phyloP scores from a whole-genome alignment of 805 yeast species.

The Komagataella kurtzmanii region DNA sequence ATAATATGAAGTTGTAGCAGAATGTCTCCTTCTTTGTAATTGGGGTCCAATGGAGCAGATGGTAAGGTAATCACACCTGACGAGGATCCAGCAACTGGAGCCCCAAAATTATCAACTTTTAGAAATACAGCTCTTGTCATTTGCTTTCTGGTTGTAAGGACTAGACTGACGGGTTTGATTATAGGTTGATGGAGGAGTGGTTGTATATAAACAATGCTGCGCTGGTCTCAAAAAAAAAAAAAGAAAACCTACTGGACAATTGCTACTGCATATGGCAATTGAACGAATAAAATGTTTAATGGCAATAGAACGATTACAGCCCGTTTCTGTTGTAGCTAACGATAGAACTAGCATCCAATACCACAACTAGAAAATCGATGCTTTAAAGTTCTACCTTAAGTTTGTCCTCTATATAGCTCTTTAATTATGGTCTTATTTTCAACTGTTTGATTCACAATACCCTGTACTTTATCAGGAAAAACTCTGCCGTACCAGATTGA shows the following conservation, averaged over 20 bases:
- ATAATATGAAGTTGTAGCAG: conserved; percentile 41
- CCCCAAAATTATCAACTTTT: background rate
- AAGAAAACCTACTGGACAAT: background rate
- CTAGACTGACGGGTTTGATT: background rate
- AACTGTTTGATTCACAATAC: conserved; percentile 45
- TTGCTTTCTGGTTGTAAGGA: background rate
- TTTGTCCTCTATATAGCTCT: conserved; percentile 40
- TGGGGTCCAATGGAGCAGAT: conserved; percentile 22
- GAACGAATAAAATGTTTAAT: too few relatives aligned
- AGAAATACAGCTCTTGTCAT: background rate
- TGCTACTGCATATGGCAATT: background rate
- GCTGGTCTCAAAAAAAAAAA: background rate
- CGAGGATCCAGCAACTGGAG: background rate
- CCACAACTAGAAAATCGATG: background rate
- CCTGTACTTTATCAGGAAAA: conserved; percentile 50
- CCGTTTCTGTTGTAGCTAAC: too few relatives aligned
- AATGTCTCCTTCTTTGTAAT: conserved; percentile 19
- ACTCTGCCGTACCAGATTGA: conserved; percentile 72
- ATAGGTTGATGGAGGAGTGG: background rate
- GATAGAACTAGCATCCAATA: background rate
- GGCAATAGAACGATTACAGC: too few relatives aligned
- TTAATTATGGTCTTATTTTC: conserved; percentile 32
- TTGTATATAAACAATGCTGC: background rate
- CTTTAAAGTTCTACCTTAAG: too few relatives aligned
- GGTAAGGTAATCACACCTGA: conserved; percentile 40